phyloP scores from a whole-genome alignment of 2,329 filamentous ascomycete genomes.

The Ophiostoma pallidulum region DNA sequence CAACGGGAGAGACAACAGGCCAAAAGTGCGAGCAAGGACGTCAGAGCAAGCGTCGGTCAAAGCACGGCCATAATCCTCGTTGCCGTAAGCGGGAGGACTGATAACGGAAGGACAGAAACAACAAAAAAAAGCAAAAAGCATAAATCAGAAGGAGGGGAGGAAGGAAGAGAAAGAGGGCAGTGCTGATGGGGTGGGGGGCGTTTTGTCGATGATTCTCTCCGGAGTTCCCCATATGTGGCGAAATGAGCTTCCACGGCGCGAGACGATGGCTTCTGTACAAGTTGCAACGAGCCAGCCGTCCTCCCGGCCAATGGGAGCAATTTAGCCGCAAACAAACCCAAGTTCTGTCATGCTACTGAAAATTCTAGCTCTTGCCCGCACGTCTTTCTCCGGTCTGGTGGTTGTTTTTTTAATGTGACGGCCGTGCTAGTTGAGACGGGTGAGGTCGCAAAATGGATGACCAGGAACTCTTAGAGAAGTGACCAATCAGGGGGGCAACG shows the following conservation, averaged over 20 bases:
- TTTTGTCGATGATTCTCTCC: slow-evolving; percentile 15
- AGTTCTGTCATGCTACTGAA: neutral
- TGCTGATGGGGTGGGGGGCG: neutral
- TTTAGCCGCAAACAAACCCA: slow-evolving; percentile 10
- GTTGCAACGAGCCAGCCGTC: neutral
- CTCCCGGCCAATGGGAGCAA: slow-evolving; percentile 6
- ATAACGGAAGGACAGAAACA: neutral
- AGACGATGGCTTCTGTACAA: slow-evolving; percentile 6
- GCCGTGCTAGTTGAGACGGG: neutral
- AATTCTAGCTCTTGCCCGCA: neutral
- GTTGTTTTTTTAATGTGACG: neutral
- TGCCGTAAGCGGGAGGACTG: neutral
- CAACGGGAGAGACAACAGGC: too few species aligned
- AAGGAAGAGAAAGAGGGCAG: neutral
- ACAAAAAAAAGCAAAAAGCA: neutral
- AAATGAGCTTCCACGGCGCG: slow-evolving; percentile 17
- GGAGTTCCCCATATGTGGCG: slow-evolving; percentile 20
- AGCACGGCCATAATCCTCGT: too few species aligned
- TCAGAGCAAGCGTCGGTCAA: too few species aligned
- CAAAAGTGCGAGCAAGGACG: too few species aligned
- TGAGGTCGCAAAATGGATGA: neutral
- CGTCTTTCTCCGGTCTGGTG: neutral
- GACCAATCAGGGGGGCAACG: neutral
- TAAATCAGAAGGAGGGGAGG: neutral
- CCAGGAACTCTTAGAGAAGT: slow-evolving; percentile 4